phyloP scores from a whole-genome alignment of 169 alveolate genomes.

The Plasmodium berghei region DNA sequence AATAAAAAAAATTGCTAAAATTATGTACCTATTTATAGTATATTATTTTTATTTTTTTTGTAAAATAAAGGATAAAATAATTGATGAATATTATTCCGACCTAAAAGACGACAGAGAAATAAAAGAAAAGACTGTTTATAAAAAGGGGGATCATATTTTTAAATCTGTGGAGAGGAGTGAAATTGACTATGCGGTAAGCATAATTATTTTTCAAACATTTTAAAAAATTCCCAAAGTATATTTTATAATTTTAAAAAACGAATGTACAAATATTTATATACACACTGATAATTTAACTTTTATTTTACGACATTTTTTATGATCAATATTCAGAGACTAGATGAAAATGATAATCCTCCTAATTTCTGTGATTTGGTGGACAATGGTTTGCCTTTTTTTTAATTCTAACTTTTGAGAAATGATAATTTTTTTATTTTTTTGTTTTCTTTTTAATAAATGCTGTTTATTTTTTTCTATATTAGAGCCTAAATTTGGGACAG shows the following conservation, averaged over 20 bases:
- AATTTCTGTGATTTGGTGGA: conserved; percentile 40
- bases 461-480: not conserved
- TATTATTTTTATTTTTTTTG: not conserved
- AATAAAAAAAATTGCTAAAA: not conserved
- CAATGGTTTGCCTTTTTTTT: conserved; percentile 6
- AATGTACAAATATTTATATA: not conserved
- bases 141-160: conserved; percentile 32
- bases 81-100: conserved; percentile 64
- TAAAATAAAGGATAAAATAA: conserved; percentile 34
- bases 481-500: conserved; percentile 51
- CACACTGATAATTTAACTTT: no score
- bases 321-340: conserved; percentile 28
- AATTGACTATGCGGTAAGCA: conserved; percentile 59
- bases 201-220: no score
- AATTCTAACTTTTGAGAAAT: not conserved
- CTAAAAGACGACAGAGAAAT: conserved; percentile 32
- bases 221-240: not conserved
- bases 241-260: not conserved
- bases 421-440: not conserved
- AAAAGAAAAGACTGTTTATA: not conserved
- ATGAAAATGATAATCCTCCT: conserved; percentile 68
- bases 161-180: conserved; percentile 46
- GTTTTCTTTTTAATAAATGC: not conserved
- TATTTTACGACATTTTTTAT: not conserved
- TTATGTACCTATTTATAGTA: not conserved